A percentile compares a stretch with the other conserved stretches of the same genome.
phyloP scores from a whole-genome alignment of 352 stramenopile genomes.

The Globisporangium paddicum region DNA sequence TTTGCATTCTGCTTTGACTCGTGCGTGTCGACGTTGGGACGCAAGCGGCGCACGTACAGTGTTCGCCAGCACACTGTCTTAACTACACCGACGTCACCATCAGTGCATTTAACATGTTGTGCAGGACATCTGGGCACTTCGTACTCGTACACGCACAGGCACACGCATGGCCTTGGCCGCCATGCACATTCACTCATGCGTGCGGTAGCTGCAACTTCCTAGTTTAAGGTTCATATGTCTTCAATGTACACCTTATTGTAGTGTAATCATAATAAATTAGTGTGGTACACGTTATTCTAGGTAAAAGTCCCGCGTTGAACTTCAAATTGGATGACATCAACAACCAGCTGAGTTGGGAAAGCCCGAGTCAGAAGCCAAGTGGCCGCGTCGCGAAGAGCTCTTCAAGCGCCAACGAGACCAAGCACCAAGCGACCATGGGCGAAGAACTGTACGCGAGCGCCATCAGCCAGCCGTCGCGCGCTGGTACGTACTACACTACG shows the following conservation, averaged over 20 bases:
- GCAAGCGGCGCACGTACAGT: neutral
- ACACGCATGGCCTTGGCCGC: neutral
- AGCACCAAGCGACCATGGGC: constrained; percentile 17
- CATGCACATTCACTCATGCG: neutral
- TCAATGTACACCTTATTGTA: neutral
- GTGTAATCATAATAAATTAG: neutral
- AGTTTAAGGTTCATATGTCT: neutral
- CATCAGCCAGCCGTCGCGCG: constrained; percentile 62
- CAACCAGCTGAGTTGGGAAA: constrained; percentile 6
- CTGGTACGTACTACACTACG: constrained; percentile 31
- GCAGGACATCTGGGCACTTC: neutral
- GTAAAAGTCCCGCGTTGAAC: neutral
- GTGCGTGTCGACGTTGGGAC: neutral
- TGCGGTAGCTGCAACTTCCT: neutral
- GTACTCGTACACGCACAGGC: no score
- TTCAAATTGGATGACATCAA: constrained; percentile 10
- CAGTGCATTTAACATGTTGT: neutral
- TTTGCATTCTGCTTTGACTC: neutral
- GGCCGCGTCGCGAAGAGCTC: neutral
- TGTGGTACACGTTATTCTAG: neutral
- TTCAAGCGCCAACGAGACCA: constrained; percentile 2
- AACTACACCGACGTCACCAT: neutral
- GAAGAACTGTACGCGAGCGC: constrained; percentile 53
- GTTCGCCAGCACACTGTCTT: neutral
- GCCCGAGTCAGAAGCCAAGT: neutral